Percentiles rank a stretch among this genome's conserved stretches.
These are phyloP conservation scores for Vigna hirtella DNA, from an alignment of 306 rosid species.

Conservation along the genomic window DNA sequence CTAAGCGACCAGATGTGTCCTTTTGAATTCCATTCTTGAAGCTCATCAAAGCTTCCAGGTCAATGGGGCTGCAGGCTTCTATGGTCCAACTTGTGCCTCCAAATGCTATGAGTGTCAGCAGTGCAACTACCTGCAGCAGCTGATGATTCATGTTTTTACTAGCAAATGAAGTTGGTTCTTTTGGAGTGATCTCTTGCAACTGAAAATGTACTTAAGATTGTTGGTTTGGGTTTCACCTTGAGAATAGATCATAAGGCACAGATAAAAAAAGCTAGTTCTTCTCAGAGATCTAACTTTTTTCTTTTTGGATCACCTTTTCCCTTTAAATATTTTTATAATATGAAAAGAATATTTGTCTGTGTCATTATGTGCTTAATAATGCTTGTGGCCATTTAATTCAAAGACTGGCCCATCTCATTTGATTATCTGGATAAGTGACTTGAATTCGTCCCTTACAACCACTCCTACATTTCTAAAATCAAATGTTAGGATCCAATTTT, in stretches of 20 bases:
- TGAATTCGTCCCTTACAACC: too few relatives aligned
- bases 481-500: not conserved
- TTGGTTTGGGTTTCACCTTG: constrained; percentile 28
- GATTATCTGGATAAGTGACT: not conserved
- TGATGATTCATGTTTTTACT: constrained; percentile 38
- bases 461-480: too few relatives aligned
- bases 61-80: constrained; percentile 51
- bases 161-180: not conserved
- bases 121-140: constrained; percentile 30
- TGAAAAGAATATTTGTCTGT: constrained; percentile 49
- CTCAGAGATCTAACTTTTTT: constrained; percentile 43
- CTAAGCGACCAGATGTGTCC: constrained; percentile 62
- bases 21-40: constrained; percentile 56
- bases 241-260: constrained; percentile 21
- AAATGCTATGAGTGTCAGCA: constrained; percentile 36
- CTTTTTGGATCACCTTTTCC: constrained; percentile 31
- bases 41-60: constrained; percentile 54
- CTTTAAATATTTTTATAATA: not conserved
- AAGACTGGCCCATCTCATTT: constrained; percentile 1
- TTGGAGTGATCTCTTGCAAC: not conserved
- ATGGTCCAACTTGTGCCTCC: constrained; percentile 31
- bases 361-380: constrained; percentile 47
- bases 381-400: constrained; percentile 26
- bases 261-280: not conserved
- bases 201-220: not conserved